phyloP scores from a whole-genome alignment of 306 rosid genomes.

The Cicer chorassanicum region DNA sequence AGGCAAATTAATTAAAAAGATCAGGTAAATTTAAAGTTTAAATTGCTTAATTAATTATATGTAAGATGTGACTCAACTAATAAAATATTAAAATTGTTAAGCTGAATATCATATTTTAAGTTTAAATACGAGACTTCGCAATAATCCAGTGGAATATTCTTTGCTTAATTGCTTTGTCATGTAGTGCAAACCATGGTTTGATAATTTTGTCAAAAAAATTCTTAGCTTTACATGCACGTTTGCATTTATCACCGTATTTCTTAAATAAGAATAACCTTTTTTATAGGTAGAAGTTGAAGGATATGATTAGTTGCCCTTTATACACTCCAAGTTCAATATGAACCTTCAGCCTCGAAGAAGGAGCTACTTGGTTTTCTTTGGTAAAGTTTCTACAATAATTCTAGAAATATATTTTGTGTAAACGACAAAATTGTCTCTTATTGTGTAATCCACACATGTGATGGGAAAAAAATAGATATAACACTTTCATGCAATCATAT shows the following conservation, averaged over 20 bases:
- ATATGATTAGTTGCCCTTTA: constrained; percentile 26
- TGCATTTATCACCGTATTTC: constrained; percentile 5
- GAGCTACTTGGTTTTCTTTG: constrained; percentile 23
- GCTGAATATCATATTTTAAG: too few relatives aligned
- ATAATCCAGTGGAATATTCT: too few relatives aligned
- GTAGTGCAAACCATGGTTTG: too few relatives aligned
- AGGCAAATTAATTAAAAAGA: too few relatives aligned
- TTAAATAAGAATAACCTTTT: constrained; percentile 14
- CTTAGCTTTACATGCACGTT: constrained; percentile 1
- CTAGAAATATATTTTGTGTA: constrained; percentile 18
- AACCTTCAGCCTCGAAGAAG: constrained; percentile 25
- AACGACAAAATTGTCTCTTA: constrained; percentile 39
- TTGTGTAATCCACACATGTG: constrained; percentile 41
- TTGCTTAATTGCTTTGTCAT: too few relatives aligned
- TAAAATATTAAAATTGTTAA: too few relatives aligned
- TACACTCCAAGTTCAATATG: constrained; percentile 1
- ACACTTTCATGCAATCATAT: constrained; percentile 33
- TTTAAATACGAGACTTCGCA: too few relatives aligned
- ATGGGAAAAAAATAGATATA: background rate
- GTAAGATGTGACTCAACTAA: too few relatives aligned
- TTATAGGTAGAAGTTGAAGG: constrained; percentile 10
- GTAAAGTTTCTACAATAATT: constrained; percentile 35
- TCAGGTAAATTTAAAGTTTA: too few relatives aligned
- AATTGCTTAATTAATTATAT: too few relatives aligned
- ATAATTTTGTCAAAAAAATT: too few relatives aligned